Evolutionary conservation across 306 rosid genomes (phyloP).

Genomic region (Erythrophleum fordii): DNA sequence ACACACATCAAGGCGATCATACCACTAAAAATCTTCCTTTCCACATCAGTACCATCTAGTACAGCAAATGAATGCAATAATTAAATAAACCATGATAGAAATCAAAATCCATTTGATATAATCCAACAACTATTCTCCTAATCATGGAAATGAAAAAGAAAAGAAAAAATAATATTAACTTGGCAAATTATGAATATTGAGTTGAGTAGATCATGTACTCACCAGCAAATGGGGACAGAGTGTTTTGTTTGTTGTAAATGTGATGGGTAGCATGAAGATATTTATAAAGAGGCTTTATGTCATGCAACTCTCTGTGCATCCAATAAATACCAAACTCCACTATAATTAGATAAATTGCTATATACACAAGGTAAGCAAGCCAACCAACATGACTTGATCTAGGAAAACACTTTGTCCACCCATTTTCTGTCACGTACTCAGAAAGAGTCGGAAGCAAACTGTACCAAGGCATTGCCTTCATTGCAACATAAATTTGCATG

Average conservation of each 20-base stretch:
- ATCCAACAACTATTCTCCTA: neutral
- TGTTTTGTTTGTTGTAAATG: conserved; percentile 88
- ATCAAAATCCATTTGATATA: neutral
- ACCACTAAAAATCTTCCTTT: conserved; percentile 9
- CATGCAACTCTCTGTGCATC: conserved; percentile 93
- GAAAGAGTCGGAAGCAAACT: conserved; percentile 71
- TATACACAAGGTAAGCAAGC: conserved; percentile 56
- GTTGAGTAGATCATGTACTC: conserved; percentile 45
- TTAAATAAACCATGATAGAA: conserved; percentile 21
- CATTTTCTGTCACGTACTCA: conserved; percentile 80
- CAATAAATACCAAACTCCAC: conserved; percentile 94
- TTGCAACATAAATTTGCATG: conserved; percentile 78
- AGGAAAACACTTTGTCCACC: conserved; percentile 79
- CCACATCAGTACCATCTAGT: conserved; percentile 3
- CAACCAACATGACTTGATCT: conserved; percentile 67
- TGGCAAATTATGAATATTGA: neutral
- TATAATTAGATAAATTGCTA: conserved; percentile 61
- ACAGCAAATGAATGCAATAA: conserved; percentile 13
- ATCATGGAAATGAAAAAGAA: conserved; percentile 6
- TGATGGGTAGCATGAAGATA: conserved; percentile 93
- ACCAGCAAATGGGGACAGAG: conserved; percentile 98
- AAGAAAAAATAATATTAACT: neutral
- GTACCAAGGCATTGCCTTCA: conserved; percentile 96
- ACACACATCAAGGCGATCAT: conserved; percentile 12
- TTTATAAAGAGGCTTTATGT: conserved; percentile 91